These are phyloP conservation scores for Podila epigama DNA, from an alignment of 192 early-diverging fungal genomes.

Conservation along the genomic window DNA sequence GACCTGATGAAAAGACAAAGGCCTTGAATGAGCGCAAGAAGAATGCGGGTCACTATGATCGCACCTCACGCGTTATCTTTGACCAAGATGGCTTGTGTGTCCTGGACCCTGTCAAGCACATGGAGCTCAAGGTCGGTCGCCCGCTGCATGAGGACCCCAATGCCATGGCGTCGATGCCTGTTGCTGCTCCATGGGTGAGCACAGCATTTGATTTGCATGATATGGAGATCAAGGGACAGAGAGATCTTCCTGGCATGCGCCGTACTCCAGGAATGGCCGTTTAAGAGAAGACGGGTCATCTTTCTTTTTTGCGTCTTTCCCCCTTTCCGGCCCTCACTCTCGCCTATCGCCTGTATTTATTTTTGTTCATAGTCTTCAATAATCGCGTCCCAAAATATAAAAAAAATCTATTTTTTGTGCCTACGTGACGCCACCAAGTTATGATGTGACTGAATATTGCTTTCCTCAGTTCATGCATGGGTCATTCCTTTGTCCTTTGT, in stretches of 20 bases:
- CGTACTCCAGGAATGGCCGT: conserved; percentile 36
- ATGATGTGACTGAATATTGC: no score
- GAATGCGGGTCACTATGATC: conserved; percentile 22
- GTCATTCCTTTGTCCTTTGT: no score
- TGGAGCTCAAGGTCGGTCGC: conserved; percentile 42
- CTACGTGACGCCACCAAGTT: no score
- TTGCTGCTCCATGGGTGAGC: conserved; percentile 37
- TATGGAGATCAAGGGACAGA: background rate
- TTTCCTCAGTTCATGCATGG: no score
- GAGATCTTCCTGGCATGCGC: conserved; percentile 12
- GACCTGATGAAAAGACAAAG: conserved; percentile 24
- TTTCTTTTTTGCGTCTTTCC: background rate
- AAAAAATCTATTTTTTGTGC: background rate
- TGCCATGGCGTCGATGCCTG: conserved; percentile 33
- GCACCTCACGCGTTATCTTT: conserved; percentile 38
- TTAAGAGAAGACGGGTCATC: background rate
- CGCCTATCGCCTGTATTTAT: no score
- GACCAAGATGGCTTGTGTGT: conserved; percentile 40
- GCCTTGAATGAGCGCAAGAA: conserved; percentile 23
- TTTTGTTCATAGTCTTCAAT: background rate
- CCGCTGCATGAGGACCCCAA: conserved; percentile 34
- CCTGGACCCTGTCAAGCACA: conserved; percentile 42
- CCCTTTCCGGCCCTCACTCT: no score
- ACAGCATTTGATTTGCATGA: conserved; percentile 27
- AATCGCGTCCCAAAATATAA: background rate